Base-by-base conservation (phyloP, 176 grass and related monocot genomes). In the Pontederia paniculata region DNA sequence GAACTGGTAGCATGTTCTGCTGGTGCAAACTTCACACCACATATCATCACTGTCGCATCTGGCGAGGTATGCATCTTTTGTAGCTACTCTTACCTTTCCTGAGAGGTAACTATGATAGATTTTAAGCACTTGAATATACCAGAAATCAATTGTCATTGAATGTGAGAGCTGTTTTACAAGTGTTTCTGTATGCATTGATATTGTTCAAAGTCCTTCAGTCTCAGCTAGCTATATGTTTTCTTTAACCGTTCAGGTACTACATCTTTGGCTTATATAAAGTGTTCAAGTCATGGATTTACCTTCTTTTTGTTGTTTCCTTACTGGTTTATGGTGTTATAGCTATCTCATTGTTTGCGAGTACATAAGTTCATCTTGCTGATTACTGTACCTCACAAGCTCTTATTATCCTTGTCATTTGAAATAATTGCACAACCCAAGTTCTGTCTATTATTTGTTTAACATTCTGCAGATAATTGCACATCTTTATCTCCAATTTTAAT, bases 1-100 rank as follows among this genome's bases (percentile, higher is more conserved):
- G 78, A 76, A 44, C 74, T 87, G 76, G 75, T 82, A 62, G 78
- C 87, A 1, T 80, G 78, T 50, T 88, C 94, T 73, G 87, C 94
- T 64, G 86, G 86, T 65, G 80, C 82, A 48, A 98, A 83, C 72
- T 98, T 98, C 64, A 98, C 87, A 42, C 94, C 94, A 21, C 94
- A 98, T 70, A 74, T 93, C 46, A 76, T 98, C 46, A 98, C 94
- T 42, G 87, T 98, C 20, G 87, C 94, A 57, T 76, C 80, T 57
- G 94, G 94, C 25, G 94, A 98, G 94, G 94, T 98, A 84, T 60
- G 63, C 7, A 58, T 61, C 37, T 42, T n/a, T 25, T 18, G 21
- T 15, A 49, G 15, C n/a, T 42, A 46, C 2, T 17, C 41, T 43
- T 16, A 28, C 17, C 42, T 23, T 9, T 20, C 12, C 21, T 54